A percentile compares a stretch with the other conserved stretches of the same genome.
phyloP scores from a whole-genome alignment of 2,329 filamentous ascomycete species.

The Fusarium sp. region DNA sequence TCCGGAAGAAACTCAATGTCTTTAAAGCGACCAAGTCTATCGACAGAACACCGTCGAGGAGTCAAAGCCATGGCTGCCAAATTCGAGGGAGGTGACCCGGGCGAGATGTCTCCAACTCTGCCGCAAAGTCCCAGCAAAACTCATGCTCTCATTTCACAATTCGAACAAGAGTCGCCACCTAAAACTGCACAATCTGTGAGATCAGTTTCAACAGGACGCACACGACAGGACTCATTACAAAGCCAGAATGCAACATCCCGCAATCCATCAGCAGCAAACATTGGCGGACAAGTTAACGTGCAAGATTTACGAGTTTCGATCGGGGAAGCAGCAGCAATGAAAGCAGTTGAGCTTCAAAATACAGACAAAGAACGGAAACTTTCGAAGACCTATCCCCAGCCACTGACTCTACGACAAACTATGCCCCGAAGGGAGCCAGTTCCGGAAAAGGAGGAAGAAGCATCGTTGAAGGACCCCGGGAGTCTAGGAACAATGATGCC shows the following conservation, averaged over 20 bases:
- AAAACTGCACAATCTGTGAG: conserved; percentile 17
- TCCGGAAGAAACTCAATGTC: conserved; percentile 23
- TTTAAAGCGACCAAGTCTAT: conserved; percentile 26
- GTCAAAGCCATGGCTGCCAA: conserved; percentile 65
- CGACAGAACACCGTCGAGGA: conserved; percentile 45
- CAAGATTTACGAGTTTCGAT: conserved; percentile 27
- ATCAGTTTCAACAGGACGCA: conserved; percentile 23
- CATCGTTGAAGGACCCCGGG: conserved; percentile 37
- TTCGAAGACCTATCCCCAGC: neutral
- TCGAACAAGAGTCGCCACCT: conserved; percentile 27
- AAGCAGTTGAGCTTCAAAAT: conserved; percentile 29
- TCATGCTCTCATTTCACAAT: conserved; percentile 37
- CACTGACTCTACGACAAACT: conserved; percentile 5
- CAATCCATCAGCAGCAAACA: conserved; percentile 2
- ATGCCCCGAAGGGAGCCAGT: conserved; percentile 22
- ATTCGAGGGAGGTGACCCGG: conserved; percentile 55
- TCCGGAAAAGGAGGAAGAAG: conserved; percentile 1
- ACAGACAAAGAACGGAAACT: neutral
- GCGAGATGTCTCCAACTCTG: conserved; percentile 2
- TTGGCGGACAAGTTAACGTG: neutral
- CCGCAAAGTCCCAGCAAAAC: conserved; percentile 28
- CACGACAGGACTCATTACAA: conserved; percentile 9
- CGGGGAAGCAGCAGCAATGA: conserved; percentile 34
- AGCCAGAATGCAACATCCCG: conserved; percentile 5
- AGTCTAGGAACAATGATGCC: conserved; percentile 55